phyloP scores from a whole-genome alignment of 148 eudicot genomes.

The Cornus suecica region DNA sequence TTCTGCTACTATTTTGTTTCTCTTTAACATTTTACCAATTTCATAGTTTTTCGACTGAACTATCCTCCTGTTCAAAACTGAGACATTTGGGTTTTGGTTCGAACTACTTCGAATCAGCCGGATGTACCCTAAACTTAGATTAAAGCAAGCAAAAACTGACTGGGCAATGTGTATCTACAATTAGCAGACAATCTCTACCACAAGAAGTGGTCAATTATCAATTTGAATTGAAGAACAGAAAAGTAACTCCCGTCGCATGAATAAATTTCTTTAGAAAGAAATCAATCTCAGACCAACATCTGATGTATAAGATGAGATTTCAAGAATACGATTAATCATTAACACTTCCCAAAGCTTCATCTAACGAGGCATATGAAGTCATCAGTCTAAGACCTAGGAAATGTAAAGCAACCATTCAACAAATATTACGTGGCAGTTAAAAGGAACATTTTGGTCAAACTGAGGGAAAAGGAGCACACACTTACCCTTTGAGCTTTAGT shows the following conservation, averaged over 20 bases:
- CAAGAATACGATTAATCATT: background rate
- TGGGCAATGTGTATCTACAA: background rate
- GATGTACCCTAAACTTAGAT: too few species aligned
- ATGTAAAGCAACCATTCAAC: background rate
- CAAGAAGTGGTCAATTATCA: background rate
- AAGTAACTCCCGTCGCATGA: background rate
- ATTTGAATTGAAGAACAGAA: background rate
- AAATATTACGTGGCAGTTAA: background rate
- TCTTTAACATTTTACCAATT: background rate
- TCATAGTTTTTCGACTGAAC: too few species aligned
- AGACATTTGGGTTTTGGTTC: too few species aligned
- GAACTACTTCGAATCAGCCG: too few species aligned
- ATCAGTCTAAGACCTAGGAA: background rate
- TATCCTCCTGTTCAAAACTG: too few species aligned
- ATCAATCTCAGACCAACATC: constrained; percentile 1
- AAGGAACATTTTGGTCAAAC: background rate
- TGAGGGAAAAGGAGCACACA: background rate
- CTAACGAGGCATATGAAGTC: constrained; percentile 5
- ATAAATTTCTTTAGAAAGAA: background rate
- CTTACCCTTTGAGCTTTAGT: constrained; percentile 88
- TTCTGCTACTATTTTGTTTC: background rate
- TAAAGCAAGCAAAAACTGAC: too few species aligned
- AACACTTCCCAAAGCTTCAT: background rate
- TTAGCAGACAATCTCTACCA: background rate
- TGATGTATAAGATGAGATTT: background rate